Conservation (phyloP, 2,329 filamentous ascomycete species). For the Knoxdaviesia capensis region DNA sequence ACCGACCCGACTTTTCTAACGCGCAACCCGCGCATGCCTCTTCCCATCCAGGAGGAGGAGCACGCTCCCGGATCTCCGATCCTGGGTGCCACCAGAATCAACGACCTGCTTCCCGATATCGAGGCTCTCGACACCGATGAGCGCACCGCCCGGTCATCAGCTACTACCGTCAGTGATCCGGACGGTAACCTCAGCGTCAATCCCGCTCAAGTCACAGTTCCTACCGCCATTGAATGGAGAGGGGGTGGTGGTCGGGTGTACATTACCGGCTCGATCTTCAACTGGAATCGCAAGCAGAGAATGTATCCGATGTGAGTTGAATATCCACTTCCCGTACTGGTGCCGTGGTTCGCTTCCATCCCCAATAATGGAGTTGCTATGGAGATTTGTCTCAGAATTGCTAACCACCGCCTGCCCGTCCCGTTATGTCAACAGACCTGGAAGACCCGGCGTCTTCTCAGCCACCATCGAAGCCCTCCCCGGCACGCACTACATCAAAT, state of each 20-base stretch:
- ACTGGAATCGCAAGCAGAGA: slow-evolving; percentile 89
- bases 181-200: slow-evolving; percentile 54
- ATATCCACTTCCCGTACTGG: no score
- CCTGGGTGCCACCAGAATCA: slow-evolving; percentile 44
- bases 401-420: slow-evolving; percentile 1
- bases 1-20: slow-evolving; percentile 42
- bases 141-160: slow-evolving; percentile 34
- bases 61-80: slow-evolving; percentile 84
- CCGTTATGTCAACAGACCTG: slow-evolving; percentile 19
- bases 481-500: slow-evolving; percentile 91
- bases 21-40: slow-evolving; percentile 70
- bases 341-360: no score
- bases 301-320: slow-evolving; percentile 62
- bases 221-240: slow-evolving; percentile 72
- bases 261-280: slow-evolving; percentile 91
- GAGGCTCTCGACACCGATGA: slow-evolving; percentile 25
- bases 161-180: slow-evolving; percentile 53
- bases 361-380: no score
- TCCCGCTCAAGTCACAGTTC: slow-evolving; percentile 40
- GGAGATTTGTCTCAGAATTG: no score
- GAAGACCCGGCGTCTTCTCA: slow-evolving; percentile 44
- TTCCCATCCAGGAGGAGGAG: slow-evolving; percentile 84
- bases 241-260: slow-evolving; percentile 75
- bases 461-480: slow-evolving; percentile 68
- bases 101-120: slow-evolving; percentile 21